A percentile compares a stretch with the other conserved stretches of the same genome.
Conservation (phyloP, 441 rosid species). For the Manihot esculenta region DNA sequence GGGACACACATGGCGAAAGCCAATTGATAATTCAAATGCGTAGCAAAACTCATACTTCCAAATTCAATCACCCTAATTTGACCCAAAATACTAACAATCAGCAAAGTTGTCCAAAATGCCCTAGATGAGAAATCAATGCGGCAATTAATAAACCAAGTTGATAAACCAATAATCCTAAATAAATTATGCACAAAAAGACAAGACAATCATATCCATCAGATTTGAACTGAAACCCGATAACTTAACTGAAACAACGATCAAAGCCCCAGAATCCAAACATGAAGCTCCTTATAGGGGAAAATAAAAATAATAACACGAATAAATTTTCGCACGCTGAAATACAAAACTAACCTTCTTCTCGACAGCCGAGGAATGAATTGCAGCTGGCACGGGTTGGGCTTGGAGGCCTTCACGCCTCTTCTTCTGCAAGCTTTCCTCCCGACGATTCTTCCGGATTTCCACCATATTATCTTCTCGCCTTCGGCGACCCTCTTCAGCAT, state of each 20-base stretch:
- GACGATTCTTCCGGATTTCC: conserved; percentile 87
- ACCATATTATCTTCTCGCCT: conserved; percentile 94
- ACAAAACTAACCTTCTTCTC: conserved; percentile 58
- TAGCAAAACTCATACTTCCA: neutral
- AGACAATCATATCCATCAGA: neutral
- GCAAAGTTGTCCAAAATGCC: neutral
- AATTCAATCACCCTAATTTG: neutral
- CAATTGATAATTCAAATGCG: neutral
- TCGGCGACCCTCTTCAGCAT: conserved; percentile 87
- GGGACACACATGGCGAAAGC: neutral
- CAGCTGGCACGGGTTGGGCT: conserved; percentile 45
- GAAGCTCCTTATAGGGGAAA: neutral
- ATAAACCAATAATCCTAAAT: neutral
- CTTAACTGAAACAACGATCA: neutral
- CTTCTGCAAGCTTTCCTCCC: conserved; percentile 84
- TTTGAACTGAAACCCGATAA: neutral
- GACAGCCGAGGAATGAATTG: conserved; percentile 45
- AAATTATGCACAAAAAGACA: too few relatives aligned
- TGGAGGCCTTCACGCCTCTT: conserved; percentile 83
- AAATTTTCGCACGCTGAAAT: neutral
- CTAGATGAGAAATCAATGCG: neutral
- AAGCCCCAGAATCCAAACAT: neutral
- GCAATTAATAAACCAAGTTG: neutral
- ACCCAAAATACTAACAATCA: too few relatives aligned
- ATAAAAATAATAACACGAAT: neutral